These are phyloP conservation scores for Rhizophora apiculata DNA, from an alignment of 345 rosid genomes.

Conservation along the genomic window DNA sequence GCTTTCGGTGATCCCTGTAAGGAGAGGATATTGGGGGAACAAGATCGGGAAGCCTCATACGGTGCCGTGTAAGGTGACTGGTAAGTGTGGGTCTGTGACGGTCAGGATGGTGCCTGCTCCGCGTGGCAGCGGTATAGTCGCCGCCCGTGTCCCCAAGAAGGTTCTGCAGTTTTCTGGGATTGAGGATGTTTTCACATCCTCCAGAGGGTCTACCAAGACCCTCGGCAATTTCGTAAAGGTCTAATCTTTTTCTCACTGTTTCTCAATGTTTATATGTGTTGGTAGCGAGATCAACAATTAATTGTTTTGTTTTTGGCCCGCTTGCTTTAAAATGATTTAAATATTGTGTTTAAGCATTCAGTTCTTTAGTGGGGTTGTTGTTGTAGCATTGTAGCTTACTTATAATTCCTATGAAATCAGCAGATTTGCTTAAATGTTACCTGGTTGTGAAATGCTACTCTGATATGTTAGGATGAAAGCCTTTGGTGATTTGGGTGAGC, in stretches of 20 bases:
- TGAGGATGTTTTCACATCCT: conserved; percentile 78
- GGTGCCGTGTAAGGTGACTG: conserved; percentile 73
- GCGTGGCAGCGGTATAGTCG: conserved; percentile 82
- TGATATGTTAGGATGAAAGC: no score
- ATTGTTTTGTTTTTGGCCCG: background rate
- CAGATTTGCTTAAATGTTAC: no score
- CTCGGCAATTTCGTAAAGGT: conserved; percentile 88
- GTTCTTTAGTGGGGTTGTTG: no score
- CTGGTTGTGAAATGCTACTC: no score
- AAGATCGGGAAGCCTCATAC: conserved; percentile 75
- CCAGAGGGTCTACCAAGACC: conserved; percentile 75
- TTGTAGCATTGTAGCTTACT: no score
- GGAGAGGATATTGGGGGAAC: conserved; percentile 82
- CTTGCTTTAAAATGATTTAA: no score
- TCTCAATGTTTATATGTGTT: background rate
- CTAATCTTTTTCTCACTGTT: conserved; percentile 3
- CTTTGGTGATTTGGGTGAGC: no score
- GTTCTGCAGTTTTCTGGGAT: conserved; percentile 81
- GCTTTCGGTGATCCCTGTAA: conserved; percentile 58
- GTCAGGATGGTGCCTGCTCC: conserved; percentile 86
- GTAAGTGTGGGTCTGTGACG: conserved; percentile 66
- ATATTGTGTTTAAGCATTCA: no score
- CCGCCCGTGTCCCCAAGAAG: conserved; percentile 86
- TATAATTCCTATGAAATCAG: no score
- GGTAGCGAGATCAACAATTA: no score